Conservation (phyloP, 371 early-diverging fungal species). For the Mucor lusitanicus region DNA sequence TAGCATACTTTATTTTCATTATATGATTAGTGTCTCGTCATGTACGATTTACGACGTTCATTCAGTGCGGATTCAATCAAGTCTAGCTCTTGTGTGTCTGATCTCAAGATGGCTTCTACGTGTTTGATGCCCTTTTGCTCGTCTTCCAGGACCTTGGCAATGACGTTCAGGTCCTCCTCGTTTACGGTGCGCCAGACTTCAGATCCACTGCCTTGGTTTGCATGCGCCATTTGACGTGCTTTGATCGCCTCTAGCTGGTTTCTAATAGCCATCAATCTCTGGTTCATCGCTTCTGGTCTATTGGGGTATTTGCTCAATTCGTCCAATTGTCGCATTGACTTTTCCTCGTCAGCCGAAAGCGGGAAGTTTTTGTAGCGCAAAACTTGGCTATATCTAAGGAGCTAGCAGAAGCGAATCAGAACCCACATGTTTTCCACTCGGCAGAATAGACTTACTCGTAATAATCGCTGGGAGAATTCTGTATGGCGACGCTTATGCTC, state of each 20-base stretch:
- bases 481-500: slow-evolving; percentile 45
- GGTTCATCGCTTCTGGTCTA: slow-evolving; percentile 13
- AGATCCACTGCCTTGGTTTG: not conserved
- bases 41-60: not conserved
- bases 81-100: slow-evolving; percentile 21
- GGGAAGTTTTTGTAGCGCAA: slow-evolving; percentile 32
- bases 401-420: slow-evolving; percentile 5
- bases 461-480: slow-evolving; percentile 26
- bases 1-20: not conserved
- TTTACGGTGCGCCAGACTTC: slow-evolving; percentile 27
- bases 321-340: slow-evolving; percentile 9
- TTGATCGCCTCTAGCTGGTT: slow-evolving; percentile 21
- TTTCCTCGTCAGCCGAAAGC: slow-evolving; percentile 22
- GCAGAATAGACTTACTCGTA: slow-evolving; percentile 19
- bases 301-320: slow-evolving; percentile 8
- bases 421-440: not conserved
- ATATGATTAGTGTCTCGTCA: not conserved
- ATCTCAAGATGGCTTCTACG: slow-evolving; percentile 13
- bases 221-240: slow-evolving; percentile 5
- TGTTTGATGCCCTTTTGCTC: slow-evolving; percentile 23
- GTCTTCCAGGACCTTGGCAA: slow-evolving; percentile 26
- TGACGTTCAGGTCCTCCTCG: slow-evolving; percentile 18
- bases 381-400: slow-evolving; percentile 31
- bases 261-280: slow-evolving; percentile 20
- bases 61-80: slow-evolving; percentile 15